These are phyloP conservation scores for Apiotrichum gamsii DNA, from an alignment of 1,284 basidiomycete species.

Conservation along the genomic window DNA sequence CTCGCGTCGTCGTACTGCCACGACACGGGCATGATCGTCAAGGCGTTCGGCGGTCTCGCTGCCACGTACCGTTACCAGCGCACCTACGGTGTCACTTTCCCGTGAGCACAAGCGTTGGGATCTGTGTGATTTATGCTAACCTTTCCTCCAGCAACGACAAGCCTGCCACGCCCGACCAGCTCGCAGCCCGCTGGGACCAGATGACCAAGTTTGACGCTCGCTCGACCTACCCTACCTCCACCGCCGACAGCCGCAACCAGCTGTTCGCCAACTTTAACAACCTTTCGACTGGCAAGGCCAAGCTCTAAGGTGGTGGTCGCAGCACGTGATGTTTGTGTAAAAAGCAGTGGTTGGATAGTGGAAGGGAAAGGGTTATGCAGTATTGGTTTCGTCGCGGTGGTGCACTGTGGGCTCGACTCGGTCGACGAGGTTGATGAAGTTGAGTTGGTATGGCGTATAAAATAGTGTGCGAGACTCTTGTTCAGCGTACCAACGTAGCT, in stretches of 20 bases:
- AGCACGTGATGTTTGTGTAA: too few species aligned
- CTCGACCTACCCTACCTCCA: slow-evolving; percentile 67
- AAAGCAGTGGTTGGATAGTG: too few species aligned
- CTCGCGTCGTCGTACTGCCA: slow-evolving; percentile 73
- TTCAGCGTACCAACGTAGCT: too few species aligned
- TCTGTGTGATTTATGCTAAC: too few species aligned
- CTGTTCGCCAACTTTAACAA: slow-evolving; percentile 77
- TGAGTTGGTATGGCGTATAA: too few species aligned
- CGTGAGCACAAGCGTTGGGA: too few species aligned
- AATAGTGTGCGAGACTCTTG: too few species aligned
- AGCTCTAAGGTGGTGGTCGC: slow-evolving; percentile 1
- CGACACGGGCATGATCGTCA: slow-evolving; percentile 73
- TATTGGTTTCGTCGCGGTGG: too few species aligned
- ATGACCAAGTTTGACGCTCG: slow-evolving; percentile 79
- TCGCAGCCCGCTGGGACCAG: slow-evolving; percentile 67
- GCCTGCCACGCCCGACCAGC: slow-evolving; percentile 67
- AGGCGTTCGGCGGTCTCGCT: slow-evolving; percentile 87
- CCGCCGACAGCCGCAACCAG: slow-evolving; percentile 66
- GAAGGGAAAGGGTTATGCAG: too few species aligned
- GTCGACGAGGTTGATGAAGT: too few species aligned
- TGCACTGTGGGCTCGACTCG: too few species aligned
- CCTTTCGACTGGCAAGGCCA: slow-evolving; percentile 33
- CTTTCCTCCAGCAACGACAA: slow-evolving; percentile 67
- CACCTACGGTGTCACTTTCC: slow-evolving; percentile 64
- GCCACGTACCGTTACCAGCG: slow-evolving; percentile 92